These are phyloP conservation scores for Acephala macrosclerotiorum DNA, from an alignment of 2,329 filamentous ascomycete genomes.

Conservation along the genomic window DNA sequence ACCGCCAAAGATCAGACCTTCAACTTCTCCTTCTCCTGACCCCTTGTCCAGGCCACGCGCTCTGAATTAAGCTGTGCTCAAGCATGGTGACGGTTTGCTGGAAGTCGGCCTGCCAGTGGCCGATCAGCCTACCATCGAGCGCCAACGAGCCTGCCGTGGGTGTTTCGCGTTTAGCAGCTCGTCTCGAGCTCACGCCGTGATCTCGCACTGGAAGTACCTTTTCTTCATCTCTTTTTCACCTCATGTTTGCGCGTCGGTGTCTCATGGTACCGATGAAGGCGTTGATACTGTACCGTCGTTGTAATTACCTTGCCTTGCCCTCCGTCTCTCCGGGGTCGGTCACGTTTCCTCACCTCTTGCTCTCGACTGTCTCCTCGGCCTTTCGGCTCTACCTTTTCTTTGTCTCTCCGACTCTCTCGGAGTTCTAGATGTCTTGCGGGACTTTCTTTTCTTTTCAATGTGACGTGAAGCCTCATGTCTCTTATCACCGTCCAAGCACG, in stretches of 20 bases:
- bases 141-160: constrained; percentile 7
- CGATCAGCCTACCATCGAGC: neutral
- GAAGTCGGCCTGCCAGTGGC: neutral
- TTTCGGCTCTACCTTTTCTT: neutral
- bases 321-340: neutral
- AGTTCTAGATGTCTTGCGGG: neutral
- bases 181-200: neutral
- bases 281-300: neutral
- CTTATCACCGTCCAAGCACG: constrained; percentile 12
- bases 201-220: neutral
- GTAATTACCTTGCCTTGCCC: neutral
- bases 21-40: constrained; percentile 1
- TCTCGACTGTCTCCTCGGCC: neutral
- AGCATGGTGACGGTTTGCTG: constrained; percentile 5
- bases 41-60: constrained; percentile 16
- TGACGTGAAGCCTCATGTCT: constrained; percentile 5
- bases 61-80: constrained; percentile 10
- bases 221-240: neutral
- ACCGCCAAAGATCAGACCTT: neutral
- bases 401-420: neutral
- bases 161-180: constrained; percentile 11
- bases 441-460: constrained; percentile 16
- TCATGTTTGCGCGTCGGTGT: neutral
- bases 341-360: neutral
- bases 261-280: neutral